These are phyloP conservation scores for Begonia masoniana DNA, from an alignment of 306 rosid species.

Conservation along the genomic window DNA sequence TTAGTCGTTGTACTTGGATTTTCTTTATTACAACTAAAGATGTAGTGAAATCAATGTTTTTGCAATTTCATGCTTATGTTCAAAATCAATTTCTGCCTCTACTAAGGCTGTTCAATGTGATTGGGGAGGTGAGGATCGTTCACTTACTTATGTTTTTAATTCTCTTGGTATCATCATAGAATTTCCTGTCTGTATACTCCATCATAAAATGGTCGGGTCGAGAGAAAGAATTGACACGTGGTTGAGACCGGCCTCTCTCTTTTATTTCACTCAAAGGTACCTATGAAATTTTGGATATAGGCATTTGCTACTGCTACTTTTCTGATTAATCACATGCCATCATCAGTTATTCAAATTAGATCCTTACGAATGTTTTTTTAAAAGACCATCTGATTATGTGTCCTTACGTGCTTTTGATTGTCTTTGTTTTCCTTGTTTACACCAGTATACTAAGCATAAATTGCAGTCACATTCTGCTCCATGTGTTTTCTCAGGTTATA, in stretches of 20 bases:
- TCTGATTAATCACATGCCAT: no score
- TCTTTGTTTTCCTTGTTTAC: no score
- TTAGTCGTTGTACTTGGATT: no score
- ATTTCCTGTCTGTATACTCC: no score
- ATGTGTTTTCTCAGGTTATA: no score
- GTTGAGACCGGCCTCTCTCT: no score
- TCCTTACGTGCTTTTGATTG: background rate
- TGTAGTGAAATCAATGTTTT: no score
- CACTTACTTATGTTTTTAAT: background rate
- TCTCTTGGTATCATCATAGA: background rate
- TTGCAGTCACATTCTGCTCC: background rate
- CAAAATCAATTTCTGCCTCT: no score
- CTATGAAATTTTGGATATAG: background rate
- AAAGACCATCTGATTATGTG: background rate
- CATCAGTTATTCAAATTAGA: background rate
- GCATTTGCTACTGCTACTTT: background rate
- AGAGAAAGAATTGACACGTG: background rate
- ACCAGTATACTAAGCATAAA: background rate
- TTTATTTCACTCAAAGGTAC: background rate
- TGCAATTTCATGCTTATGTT: no score
- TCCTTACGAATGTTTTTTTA: background rate
- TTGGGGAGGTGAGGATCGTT: no score
- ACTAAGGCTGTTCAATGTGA: background rate
- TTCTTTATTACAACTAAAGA: no score
- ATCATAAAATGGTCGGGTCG: background rate